These are phyloP conservation scores for Paracamarosporium sp. DNA, from an alignment of 2,329 filamentous ascomycete species.

Conservation along the genomic window DNA sequence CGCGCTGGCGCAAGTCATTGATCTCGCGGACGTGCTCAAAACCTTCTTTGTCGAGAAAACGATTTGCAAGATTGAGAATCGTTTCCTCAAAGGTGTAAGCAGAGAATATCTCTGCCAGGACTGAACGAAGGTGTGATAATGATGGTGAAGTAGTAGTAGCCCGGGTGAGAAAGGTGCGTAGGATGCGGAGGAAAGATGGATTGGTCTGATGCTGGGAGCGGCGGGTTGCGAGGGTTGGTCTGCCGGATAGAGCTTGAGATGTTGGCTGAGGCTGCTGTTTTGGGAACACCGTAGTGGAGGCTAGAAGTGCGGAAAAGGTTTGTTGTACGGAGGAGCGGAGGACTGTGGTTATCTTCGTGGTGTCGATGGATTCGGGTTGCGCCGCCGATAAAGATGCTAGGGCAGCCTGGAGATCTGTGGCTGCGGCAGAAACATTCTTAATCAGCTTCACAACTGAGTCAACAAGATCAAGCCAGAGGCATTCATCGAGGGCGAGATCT, in stretches of 20 bases:
- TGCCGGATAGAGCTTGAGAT: background rate
- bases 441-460: slow-evolving; percentile 65
- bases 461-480: slow-evolving; percentile 71
- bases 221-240: slow-evolving; percentile 30
- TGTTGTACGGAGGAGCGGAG: slow-evolving; percentile 85
- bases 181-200: slow-evolving; percentile 83
- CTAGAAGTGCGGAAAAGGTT: slow-evolving; percentile 85
- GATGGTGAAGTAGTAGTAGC: slow-evolving; percentile 84
- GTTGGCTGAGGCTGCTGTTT: slow-evolving; percentile 33
- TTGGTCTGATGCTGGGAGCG: slow-evolving; percentile 55
- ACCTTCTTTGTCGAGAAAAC: slow-evolving; percentile 85
- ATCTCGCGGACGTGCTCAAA: slow-evolving; percentile 83
- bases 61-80: slow-evolving; percentile 82
- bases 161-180: slow-evolving; percentile 85
- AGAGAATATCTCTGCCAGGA: slow-evolving; percentile 88
- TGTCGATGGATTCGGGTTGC: slow-evolving; percentile 54
- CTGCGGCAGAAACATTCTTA: slow-evolving; percentile 53
- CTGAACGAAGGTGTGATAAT: slow-evolving; percentile 82
- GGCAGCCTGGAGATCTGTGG: slow-evolving; percentile 50
- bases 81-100: slow-evolving; percentile 96
- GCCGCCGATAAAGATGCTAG: slow-evolving; percentile 31
- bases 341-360: slow-evolving; percentile 67
- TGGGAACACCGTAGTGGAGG: slow-evolving; percentile 62
- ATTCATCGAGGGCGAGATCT: slow-evolving; percentile 66
- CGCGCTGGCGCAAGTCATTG: slow-evolving; percentile 76